Conservation (phyloP, 306 rosid species). For the Pyrus communis region DNA sequence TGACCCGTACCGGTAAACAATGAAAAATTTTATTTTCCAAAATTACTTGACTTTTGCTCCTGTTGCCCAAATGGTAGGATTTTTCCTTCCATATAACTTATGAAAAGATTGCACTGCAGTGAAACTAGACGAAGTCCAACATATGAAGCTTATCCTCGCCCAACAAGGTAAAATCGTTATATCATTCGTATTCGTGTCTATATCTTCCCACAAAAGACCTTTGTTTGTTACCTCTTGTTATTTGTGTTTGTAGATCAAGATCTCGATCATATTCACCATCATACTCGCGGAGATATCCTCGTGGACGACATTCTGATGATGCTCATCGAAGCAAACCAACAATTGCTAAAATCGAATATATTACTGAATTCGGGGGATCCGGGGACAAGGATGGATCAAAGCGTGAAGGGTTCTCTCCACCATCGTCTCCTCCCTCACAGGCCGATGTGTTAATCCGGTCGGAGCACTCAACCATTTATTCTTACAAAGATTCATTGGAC, state of each 20-base stretch:
- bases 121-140: slow-evolving; percentile 94
- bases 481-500: slow-evolving; percentile 96
- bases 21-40: slow-evolving; percentile 4
- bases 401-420: slow-evolving; percentile 82
- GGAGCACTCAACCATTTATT: slow-evolving; percentile 99
- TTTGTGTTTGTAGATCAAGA: slow-evolving; percentile 46
- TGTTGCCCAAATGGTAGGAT: slow-evolving; percentile 3
- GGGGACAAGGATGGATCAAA: slow-evolving; percentile 54
- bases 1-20: slow-evolving; percentile 87
- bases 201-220: background rate
- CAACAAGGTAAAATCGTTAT: slow-evolving; percentile 54
- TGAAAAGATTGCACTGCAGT: slow-evolving; percentile 41
- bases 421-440: slow-evolving; percentile 75
- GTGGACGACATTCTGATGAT: slow-evolving; percentile 63
- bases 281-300: slow-evolving; percentile 56
- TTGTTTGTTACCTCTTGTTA: background rate
- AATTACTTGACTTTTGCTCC: slow-evolving; percentile 13
- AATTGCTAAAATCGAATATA: slow-evolving; percentile 84
- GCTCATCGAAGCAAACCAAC: slow-evolving; percentile 62
- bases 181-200: slow-evolving; percentile 1
- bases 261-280: slow-evolving; percentile 83
- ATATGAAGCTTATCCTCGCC: slow-evolving; percentile 90
- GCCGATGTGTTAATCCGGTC: slow-evolving; percentile 91
- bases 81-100: background rate
- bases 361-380: slow-evolving; percentile 90